phyloP scores from a whole-genome alignment of 805 yeast species.

The Saturnispora silvae region DNA sequence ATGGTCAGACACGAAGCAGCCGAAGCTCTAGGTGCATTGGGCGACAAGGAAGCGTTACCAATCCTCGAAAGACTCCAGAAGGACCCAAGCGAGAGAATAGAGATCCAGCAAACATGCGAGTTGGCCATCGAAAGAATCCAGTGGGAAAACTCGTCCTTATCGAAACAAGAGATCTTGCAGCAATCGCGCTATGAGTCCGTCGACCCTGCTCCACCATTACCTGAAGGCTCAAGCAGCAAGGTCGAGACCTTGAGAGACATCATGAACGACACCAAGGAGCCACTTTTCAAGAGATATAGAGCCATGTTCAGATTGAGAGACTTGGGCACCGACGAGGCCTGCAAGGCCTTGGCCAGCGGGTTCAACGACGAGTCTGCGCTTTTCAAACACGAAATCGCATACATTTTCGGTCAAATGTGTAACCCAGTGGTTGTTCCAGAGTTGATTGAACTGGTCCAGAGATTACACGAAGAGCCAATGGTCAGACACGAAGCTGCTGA shows the following conservation, averaged over 20 bases:
- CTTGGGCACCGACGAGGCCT: constrained; percentile 86
- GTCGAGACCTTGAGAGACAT: constrained; percentile 55
- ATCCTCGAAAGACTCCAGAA: constrained; percentile 55
- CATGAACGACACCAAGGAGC: constrained; percentile 64
- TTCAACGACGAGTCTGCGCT: constrained; percentile 85
- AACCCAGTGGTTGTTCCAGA: constrained; percentile 89
- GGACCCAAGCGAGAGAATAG: constrained; percentile 61
- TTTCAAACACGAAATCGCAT: constrained; percentile 96
- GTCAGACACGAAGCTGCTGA: constrained; percentile 99
- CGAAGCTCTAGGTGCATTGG: constrained; percentile 95
- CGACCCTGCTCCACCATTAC: constrained; percentile 97
- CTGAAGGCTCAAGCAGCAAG: constrained; percentile 44
- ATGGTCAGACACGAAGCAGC: constrained; percentile 99
- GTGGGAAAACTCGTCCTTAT: constrained; percentile 71
- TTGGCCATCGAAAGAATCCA: constrained; percentile 89
- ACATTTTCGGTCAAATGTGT: constrained; percentile 94
- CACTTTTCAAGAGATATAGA: constrained; percentile 89
- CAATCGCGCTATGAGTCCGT: constrained; percentile 73
- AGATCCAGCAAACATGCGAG: constrained; percentile 95
- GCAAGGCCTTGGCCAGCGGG: constrained; percentile 83
- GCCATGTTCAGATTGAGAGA: constrained; percentile 98
- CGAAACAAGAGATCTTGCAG: constrained; percentile 61
- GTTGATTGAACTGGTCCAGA: constrained; percentile 68
- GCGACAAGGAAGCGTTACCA: constrained; percentile 62
- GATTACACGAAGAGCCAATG: constrained; percentile 86